These are phyloP conservation scores for Trametes polyzona DNA, from an alignment of 1,284 basidiomycete species.

Conservation along the genomic window DNA sequence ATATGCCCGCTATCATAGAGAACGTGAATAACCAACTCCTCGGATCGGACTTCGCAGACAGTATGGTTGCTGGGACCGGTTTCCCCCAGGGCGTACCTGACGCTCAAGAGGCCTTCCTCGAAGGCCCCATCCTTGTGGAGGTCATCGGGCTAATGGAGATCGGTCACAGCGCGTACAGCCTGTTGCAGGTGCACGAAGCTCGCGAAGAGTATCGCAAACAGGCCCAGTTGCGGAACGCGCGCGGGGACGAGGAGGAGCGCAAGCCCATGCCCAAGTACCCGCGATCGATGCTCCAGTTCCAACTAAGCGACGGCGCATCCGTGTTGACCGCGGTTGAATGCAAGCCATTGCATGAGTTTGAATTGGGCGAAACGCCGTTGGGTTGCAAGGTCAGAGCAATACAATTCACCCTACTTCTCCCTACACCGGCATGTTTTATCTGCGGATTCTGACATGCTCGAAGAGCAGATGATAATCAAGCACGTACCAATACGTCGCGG, in stretches of 20 bases:
- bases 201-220: constrained; percentile 63
- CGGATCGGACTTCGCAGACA: constrained; percentile 68
- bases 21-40: constrained; percentile 69
- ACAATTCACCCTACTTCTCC: neutral
- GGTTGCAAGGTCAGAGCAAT: constrained; percentile 66
- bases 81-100: constrained; percentile 52
- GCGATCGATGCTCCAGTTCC: constrained; percentile 67
- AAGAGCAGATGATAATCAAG: constrained; percentile 62
- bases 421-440: neutral
- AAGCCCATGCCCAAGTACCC: constrained; percentile 72
- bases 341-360: constrained; percentile 56
- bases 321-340: constrained; percentile 73
- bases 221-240: constrained; percentile 45
- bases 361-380: constrained; percentile 67
- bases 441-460: neutral
- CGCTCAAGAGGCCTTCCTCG: constrained; percentile 38
- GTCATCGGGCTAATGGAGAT: constrained; percentile 77
- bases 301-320: constrained; percentile 67
- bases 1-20: constrained; percentile 52
- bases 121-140: constrained; percentile 63
- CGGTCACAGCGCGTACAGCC: constrained; percentile 68
- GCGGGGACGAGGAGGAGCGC: constrained; percentile 63
- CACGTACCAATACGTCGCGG: constrained; percentile 64
- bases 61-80: constrained; percentile 69
- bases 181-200: constrained; percentile 64